Evolutionary conservation across 257 asterid species (phyloP), one percentile per base, ranked within the genome.

Genomic region (Ilex asprella): DNA sequence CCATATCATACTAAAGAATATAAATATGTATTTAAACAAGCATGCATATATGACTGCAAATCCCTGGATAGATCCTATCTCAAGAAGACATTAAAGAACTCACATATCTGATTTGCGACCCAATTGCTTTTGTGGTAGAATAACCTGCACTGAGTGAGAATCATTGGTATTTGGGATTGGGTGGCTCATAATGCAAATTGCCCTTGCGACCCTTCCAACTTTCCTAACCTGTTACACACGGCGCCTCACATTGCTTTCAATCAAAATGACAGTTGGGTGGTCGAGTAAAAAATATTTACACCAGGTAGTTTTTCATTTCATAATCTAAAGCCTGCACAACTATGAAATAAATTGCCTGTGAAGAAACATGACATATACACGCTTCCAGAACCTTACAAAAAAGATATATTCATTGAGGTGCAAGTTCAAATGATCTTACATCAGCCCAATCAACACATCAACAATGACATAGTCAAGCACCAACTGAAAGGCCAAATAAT

Each of bases 81-180:
- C 41, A 35, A 4, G 8, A 35, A 3, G 41, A 3, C 8, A 7
- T 7, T 35, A 7, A 29, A 61, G 29, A 39, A 68, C 95, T 76
- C 73, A 90, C 97, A 90, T 87, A 75, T 90, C 97, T 58, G 97
- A 90, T 76, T 63, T 87, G 78, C 96, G 95, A 31, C 87, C 87
- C 85, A 90, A 70, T 83, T 90, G 97, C 79, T 87, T 87, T 82
- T 90, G 97, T 66, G 97, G 97, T 60, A 90, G 81, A 80, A 90
- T 90, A 78, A 90, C 84, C 78, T 90, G 97, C 49, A 81, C 92
- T 64, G 97, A 90, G 67, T 83, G 85, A 62, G 95, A 90, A 61
- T 90, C 95, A 30, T 75, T 85, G 73, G 97, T 90, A 63, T 71
- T 90, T 58, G 97, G 97, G 62, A 90, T 87, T 13, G 97, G 95